Evolutionary conservation across 352 stramenopile genomes (phyloP).

Genomic region (Pythium chondricola): DNA sequence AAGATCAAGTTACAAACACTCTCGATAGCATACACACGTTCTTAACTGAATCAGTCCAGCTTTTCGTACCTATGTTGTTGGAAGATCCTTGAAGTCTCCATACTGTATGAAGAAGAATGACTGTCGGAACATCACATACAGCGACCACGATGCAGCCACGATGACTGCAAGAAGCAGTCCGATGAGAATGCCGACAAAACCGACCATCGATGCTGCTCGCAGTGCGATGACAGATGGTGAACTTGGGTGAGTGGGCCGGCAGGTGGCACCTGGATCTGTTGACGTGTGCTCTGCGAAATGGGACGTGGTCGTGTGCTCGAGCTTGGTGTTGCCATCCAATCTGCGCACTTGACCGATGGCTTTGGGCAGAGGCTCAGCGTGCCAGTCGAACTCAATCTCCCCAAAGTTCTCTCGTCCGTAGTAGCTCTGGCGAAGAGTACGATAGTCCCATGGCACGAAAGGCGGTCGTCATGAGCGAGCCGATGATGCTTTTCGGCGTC

Average conservation of each 20-base stretch:
- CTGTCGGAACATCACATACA: constrained; percentile 16
- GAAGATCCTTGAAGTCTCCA: constrained; percentile 6
- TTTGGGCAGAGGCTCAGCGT: constrained; percentile 17
- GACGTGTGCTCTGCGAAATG: constrained; percentile 20
- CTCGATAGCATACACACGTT: constrained; percentile 4
- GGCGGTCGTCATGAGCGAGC: constrained; percentile 4
- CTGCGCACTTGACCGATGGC: constrained; percentile 20
- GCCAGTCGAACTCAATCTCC: constrained; percentile 70
- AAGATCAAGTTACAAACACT: background rate
- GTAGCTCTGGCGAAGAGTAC: constrained; percentile 20
- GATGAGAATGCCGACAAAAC: constrained; percentile 8
- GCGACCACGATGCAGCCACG: background rate
- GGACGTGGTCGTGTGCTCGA: constrained; percentile 21
- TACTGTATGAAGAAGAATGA: constrained; percentile 20
- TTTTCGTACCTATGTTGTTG: constrained; percentile 21
- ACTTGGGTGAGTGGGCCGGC: constrained; percentile 22
- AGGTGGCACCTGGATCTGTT: constrained; percentile 5
- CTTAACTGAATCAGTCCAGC: constrained; percentile 3
- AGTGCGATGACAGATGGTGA: constrained; percentile 9
- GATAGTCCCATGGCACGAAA: constrained; percentile 29
- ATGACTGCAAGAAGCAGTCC: background rate
- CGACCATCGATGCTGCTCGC: constrained; percentile 7
- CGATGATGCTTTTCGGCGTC: background rate
- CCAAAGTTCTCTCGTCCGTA: constrained; percentile 61
- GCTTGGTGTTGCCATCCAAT: constrained; percentile 14